Evolutionary conservation across 2,329 filamentous ascomycete genomes (phyloP).

Genomic region (Acrodontium crateriforme): DNA sequence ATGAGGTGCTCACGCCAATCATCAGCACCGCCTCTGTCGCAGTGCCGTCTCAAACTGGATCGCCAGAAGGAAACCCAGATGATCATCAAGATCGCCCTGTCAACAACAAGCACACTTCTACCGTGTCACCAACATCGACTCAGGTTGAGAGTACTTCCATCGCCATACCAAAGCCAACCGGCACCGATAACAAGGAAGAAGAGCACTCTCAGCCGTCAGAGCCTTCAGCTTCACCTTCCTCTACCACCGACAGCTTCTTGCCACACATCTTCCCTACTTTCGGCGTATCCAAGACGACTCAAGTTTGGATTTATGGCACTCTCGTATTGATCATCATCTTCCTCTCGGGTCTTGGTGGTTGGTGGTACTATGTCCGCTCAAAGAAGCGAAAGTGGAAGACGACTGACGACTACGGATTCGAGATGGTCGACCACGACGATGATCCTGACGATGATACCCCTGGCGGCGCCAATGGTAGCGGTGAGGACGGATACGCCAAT

Average conservation of each 20-base stretch:
- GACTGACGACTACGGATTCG: conserved; percentile 83
- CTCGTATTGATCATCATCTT: conserved; percentile 75
- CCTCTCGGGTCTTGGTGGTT: conserved; percentile 56
- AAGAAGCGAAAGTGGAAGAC: conserved; percentile 42
- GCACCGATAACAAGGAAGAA: no score
- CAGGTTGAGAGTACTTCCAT: conserved; percentile 4
- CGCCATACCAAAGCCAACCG: no score
- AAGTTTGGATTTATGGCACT: conserved; percentile 87
- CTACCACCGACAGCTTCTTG: conserved; percentile 39
- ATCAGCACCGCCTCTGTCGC: conserved; percentile 45
- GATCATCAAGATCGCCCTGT: conserved; percentile 40
- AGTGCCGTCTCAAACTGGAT: conserved; percentile 33
- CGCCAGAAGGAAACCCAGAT: conserved; percentile 28
- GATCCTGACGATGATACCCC: conserved; percentile 36
- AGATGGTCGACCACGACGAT: conserved; percentile 76
- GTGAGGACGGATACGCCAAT: conserved; percentile 12
- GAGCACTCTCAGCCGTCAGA: conserved; percentile 1
- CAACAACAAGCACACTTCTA: conserved; percentile 41
- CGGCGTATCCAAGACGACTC: conserved; percentile 71
- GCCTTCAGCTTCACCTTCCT: conserved; percentile 1
- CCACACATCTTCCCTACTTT: conserved; percentile 85
- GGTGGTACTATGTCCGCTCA: conserved; percentile 69
- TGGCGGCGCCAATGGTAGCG: conserved; percentile 27
- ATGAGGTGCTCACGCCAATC: conserved; percentile 46
- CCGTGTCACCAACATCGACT: conserved; percentile 2